Base-by-base conservation (phyloP, 2,329 filamentous ascomycete species). In the Amauroascus niger region DNA sequence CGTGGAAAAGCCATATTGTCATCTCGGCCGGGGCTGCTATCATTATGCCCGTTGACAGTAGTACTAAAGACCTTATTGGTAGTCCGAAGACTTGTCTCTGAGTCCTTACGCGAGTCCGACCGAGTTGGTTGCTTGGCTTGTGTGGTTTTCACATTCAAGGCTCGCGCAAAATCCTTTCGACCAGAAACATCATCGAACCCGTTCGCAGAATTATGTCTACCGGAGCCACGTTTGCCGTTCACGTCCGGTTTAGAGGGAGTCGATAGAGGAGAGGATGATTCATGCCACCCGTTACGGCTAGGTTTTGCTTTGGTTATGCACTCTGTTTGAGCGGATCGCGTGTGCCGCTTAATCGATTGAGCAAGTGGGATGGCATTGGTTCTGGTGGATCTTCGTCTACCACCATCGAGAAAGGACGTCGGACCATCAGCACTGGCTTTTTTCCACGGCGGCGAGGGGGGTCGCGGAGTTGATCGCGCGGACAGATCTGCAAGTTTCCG, bases 391-490 rank as follows among this genome's bases (percentile, higher is more conserved):
- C 79, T 81, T 56, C 81, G 74, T 59, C 76, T 76, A 37, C 81
- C 81, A 65, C 80, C 76, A 56, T 78, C 75, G 44, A 86, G 79
- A 66, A 94, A 90, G 0, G 87, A 86, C 2, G 91, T 93, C 20
- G 93, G 93, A 0, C 93, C 93, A 26, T 95, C 87, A 39, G 86
- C 88, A 55, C 79, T 79, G 58, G 87, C 79, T 64, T 82, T 87
- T 74, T 93, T 97, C 93, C 93, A 98, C 20, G 93, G 93, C 60
- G 93, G 93, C 58, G 91, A 97, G 39, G 67, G 61, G 44, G 69
- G 66, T 45, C 72, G 67, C n/a, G 71, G 66, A 24, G 67, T 69
- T 20, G 67, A 67, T 49, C 67, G 69, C 55, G 65, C 64, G 53
- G 64, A 68, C 20, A 62, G 58, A 24, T 68, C 69, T 57, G 65